Evolutionary conservation across 139 green algal genomes (phyloP).

Genomic region (Chlamydomonas eustigma): DNA sequence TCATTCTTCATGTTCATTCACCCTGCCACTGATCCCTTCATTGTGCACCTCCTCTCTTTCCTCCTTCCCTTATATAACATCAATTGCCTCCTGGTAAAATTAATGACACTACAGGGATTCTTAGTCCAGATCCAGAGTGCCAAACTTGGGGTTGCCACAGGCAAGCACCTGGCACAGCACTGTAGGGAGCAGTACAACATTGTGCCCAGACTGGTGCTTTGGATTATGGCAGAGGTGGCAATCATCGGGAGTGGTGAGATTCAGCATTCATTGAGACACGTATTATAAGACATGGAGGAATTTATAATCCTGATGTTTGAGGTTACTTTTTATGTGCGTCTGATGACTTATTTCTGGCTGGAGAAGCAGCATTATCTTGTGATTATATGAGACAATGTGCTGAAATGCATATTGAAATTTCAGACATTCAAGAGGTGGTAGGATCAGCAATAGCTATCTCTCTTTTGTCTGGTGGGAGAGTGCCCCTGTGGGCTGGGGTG

Average conservation of each 20-base stretch:
- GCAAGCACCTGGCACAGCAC: conserved; percentile 74
- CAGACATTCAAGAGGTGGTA: conserved; percentile 56
- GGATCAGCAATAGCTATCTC: conserved; percentile 68
- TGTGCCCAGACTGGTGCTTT: conserved; percentile 50
- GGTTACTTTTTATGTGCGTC: too few relatives aligned
- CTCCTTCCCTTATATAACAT: too few relatives aligned
- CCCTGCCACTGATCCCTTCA: too few relatives aligned
- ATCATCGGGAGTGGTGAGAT: conserved; percentile 85
- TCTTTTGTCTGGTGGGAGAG: conserved; percentile 57
- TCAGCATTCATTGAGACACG: too few relatives aligned
- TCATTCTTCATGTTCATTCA: too few relatives aligned
- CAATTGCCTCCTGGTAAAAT: neutral
- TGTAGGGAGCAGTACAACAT: conserved; percentile 61
- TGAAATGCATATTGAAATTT: too few relatives aligned
- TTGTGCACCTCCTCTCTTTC: too few relatives aligned
- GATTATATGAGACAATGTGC: too few relatives aligned
- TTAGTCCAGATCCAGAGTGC: conserved; percentile 77
- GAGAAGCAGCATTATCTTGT: conserved; percentile 5
- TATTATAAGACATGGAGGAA: too few relatives aligned
- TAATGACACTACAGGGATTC: conserved; percentile 53
- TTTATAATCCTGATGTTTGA: too few relatives aligned
- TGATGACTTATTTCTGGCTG: too few relatives aligned
- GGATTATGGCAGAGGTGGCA: conserved; percentile 82
- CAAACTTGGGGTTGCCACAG: conserved; percentile 79
- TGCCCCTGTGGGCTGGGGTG: conserved; percentile 67